Evolutionary conservation across 2,329 filamentous ascomycete genomes (phyloP), one percentile per base, ranked within the genome.

Genomic region (Falciphora oryzae): DNA sequence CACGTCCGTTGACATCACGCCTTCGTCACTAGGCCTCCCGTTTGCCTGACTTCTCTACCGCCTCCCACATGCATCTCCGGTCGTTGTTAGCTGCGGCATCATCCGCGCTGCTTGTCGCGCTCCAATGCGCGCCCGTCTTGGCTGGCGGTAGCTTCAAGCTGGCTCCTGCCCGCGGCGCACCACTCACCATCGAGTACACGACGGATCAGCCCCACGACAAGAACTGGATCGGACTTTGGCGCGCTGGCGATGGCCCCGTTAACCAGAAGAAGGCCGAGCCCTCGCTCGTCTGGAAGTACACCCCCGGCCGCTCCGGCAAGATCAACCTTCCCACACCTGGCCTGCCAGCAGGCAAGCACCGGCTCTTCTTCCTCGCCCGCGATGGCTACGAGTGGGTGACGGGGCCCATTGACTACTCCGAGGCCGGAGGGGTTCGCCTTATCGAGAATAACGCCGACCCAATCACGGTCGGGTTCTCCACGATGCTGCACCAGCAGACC

Each of bases 141-240:
- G 44, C 44, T 4, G 44, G 44, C 44, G 44, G 44, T 4, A 53
- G 44, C 22, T 53, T 53, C 44, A 53, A 53, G 44, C 22, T 53
- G 8, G 44, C 44, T 1, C 44, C 44, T 53, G 44, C 44, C 18
- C 44, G 18, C 18, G 44, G 44, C 44, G 44, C 44, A 22, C 58
- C 32, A 11, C 50, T 60, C 4, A 78, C 75, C 0, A 76, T 79
- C 64, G 61, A 71, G 16, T 79, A 78, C 68, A 69, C 70, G 6
- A 77, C 75, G 0, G 50, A 67, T 0, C 58, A 68, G 3, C 27
- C 58, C 6, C 65, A 72, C 61, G 44, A 65, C 2, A 70, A 66
- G 22, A 79, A 79, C 67, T 79, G 77, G 77, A 68, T 79, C 29
- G 77, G 74, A 35, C 61, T 79, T 4, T 79, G 75, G 66, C 65